Evolutionary conservation across 345 rosid species (phyloP), one percentile per base, ranked within the genome.

Genomic region (Citrus hindsii): DNA sequence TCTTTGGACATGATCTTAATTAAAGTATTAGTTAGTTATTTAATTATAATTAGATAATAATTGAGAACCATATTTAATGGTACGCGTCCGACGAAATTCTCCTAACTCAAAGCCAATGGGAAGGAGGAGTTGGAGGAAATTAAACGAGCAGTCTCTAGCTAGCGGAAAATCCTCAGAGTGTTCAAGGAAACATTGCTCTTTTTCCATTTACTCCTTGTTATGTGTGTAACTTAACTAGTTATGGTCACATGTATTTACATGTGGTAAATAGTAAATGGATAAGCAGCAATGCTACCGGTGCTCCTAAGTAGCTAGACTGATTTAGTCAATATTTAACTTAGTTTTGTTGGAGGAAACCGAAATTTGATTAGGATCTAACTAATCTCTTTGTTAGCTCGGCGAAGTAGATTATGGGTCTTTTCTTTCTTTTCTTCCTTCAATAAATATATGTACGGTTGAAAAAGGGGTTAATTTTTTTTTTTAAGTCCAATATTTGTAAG

Each of bases 1-100:
- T 65, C 92, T 91, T 51, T 91, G 91, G 95, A 80, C 92, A 80
- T 91, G 84, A 88, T 78, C 69, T 30, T 46, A 72, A 73, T 19
- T 12, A 51, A 46, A 46, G 32, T 42, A 63, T 10, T 19, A 12
- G 19, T 42, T 24, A 35, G 19, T 60, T 55, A 56, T 78, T 79
- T 68, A 46, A 27, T 69, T 35, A 21, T 66, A 66, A 46, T 53
- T 53, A 53, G 58, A 18, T 53, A 53, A 53, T 46, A 46, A 46
- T 46, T 46, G 13, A 46, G 18, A 46, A 46, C 18, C 51, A 3
- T 46, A 3, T 13, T 46, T 46, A 13, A 3, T 46, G 51, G 51
- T 12, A 12, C 4, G 51, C 2, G 51, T 46, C 76, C 79, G 37
- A 76, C 71, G 78, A 83, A 78, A 82, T 74, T 84, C 83, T 84